Conservation (phyloP, 2,329 filamentous ascomycete genomes). For the Huntiella moniliformis region DNA sequence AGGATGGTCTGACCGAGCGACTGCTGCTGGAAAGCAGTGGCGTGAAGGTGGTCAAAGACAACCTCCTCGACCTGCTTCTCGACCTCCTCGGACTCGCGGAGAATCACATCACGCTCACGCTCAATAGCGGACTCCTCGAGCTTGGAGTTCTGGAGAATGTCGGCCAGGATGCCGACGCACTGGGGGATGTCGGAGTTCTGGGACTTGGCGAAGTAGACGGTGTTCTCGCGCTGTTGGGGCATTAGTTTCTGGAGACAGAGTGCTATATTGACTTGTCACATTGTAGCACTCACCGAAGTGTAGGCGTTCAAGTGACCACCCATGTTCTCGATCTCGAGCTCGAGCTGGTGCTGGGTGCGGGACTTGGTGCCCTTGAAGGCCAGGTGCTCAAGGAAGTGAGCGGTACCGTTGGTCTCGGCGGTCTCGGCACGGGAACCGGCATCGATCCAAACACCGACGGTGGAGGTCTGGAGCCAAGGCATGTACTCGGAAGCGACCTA, state of each 20-base stretch:
- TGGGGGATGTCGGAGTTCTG: constrained; percentile 96
- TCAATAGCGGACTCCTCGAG: constrained; percentile 85
- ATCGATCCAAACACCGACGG: constrained; percentile 98
- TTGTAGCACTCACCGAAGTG: constrained; percentile 63
- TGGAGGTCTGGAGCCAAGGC: constrained; percentile 94
- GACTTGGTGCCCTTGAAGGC: constrained; percentile 98
- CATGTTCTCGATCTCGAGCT: constrained; percentile 99
- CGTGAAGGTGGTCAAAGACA: constrained; percentile 96
- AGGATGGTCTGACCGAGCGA: constrained; percentile 94
- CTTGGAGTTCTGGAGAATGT: constrained; percentile 98
- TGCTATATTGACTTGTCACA: background rate
- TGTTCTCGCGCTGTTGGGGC: constrained; percentile 69
- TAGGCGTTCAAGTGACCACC: constrained; percentile 98
- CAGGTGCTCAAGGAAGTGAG: constrained; percentile 98
- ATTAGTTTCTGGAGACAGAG: no score
- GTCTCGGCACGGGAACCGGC: constrained; percentile 96
- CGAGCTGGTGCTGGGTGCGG: constrained; percentile 89
- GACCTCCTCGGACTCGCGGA: constrained; percentile 97
- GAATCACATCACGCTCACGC: constrained; percentile 95
- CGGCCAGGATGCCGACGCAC: constrained; percentile 93
- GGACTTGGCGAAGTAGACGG: constrained; percentile 98
- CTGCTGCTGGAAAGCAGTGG: constrained; percentile 93
- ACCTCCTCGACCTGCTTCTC: constrained; percentile 99
- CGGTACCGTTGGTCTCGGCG: constrained; percentile 94
- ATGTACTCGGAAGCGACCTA: constrained; percentile 97